Conservation (phyloP, 2,329 filamentous ascomycete species). For the Penicillium digitatum region DNA sequence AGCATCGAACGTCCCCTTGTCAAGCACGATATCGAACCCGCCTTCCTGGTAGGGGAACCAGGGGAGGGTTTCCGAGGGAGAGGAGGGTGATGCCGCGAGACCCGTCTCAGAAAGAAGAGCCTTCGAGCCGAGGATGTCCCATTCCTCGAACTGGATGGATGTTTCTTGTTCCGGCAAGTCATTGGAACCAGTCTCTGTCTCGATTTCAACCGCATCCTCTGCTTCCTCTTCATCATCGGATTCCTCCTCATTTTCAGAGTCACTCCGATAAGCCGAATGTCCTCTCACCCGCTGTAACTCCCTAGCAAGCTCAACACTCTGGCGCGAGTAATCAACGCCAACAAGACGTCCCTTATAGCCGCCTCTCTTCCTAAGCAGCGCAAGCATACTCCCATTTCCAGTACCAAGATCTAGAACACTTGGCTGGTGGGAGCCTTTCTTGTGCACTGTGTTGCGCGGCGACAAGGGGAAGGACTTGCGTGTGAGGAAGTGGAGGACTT, state of each 20-base stretch:
- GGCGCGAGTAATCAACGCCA: conserved; percentile 80
- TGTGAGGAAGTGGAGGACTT: conserved; percentile 67
- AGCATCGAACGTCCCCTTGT: conserved; percentile 98
- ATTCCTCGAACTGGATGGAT: conserved; percentile 53
- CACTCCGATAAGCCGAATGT: conserved; percentile 35
- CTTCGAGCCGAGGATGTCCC: conserved; percentile 58
- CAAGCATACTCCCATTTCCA: conserved; percentile 89
- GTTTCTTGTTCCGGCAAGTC: neutral
- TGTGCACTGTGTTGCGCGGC: conserved; percentile 32
- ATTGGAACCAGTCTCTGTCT: conserved; percentile 2
- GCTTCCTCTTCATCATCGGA: conserved; percentile 50
- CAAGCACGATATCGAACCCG: conserved; percentile 87
- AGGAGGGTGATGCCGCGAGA: conserved; percentile 14
- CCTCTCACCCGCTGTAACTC: conserved; percentile 51
- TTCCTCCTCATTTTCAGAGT: conserved; percentile 38
- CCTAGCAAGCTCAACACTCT: conserved; percentile 69
- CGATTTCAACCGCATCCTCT: conserved; percentile 27
- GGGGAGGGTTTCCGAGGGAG: conserved; percentile 13
- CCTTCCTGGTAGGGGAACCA: conserved; percentile 41
- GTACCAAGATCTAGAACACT: conserved; percentile 81
- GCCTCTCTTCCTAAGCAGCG: conserved; percentile 65
- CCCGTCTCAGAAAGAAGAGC: conserved; percentile 35
- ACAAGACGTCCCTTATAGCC: conserved; percentile 67
- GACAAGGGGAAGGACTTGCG: conserved; percentile 46
- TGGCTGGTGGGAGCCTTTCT: conserved; percentile 18